phyloP scores from a whole-genome alignment of 805 yeast species.

The Sugiyamaella chiloensis region DNA sequence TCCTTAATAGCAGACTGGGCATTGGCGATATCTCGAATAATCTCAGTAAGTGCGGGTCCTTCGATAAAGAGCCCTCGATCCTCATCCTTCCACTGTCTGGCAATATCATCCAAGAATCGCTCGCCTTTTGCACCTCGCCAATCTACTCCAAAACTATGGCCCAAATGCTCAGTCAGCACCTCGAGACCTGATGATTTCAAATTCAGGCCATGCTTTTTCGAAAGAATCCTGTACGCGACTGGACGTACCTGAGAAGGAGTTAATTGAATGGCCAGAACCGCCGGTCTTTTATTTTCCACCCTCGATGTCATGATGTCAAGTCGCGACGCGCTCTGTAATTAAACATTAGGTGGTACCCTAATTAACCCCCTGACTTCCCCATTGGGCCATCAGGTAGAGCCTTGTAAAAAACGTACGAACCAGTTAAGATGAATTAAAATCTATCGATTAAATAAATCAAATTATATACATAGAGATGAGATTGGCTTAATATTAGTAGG shows the following conservation, averaged over 20 bases:
- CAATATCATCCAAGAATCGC: conserved; percentile 69
- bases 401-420: too few species aligned
- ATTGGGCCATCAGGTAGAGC: too few species aligned
- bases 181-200: conserved; percentile 81
- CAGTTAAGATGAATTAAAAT: too few species aligned
- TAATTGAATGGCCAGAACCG: conserved; percentile 68
- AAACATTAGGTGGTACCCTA: neutral
- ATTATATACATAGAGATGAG: neutral
- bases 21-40: conserved; percentile 55
- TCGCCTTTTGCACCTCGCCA: conserved; percentile 75
- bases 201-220: conserved; percentile 90
- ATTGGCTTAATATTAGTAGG: conserved; percentile 4
- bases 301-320: neutral
- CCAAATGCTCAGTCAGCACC: conserved; percentile 69
- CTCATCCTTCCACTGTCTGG: conserved; percentile 81
- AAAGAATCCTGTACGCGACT: conserved; percentile 80
- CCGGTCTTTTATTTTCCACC: conserved; percentile 23
- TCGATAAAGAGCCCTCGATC: conserved; percentile 85
- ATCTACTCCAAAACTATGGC: conserved; percentile 74
- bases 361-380: neutral
- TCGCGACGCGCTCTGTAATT: conserved; percentile 4
- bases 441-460: too few species aligned
- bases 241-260: conserved; percentile 86
- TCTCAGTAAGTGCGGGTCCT: conserved; percentile 61
- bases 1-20: conserved; percentile 10